phyloP scores from a whole-genome alignment of 2,329 filamentous ascomycete species.

The Neofusicoccum parvum region DNA sequence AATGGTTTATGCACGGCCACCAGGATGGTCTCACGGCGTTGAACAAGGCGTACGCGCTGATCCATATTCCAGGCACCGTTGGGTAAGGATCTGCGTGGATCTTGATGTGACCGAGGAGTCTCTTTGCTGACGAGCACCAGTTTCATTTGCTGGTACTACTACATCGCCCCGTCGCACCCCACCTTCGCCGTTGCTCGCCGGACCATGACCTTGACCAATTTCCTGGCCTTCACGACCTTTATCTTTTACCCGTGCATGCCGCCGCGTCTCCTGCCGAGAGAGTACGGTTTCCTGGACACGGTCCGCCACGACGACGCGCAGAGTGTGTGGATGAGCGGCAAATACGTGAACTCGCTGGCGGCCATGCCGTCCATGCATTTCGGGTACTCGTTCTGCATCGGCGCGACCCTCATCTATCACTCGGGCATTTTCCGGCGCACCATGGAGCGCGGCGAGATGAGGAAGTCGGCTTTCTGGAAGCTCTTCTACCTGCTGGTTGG shows the following conservation, averaged over 20 bases:
- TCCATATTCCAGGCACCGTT: constrained; percentile 63
- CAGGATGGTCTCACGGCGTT: constrained; percentile 56
- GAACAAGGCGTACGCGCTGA: constrained; percentile 62
- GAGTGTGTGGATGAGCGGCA: constrained; percentile 50
- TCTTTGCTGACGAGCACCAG: constrained; percentile 36
- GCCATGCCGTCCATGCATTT: constrained; percentile 57
- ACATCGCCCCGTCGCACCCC: constrained; percentile 55
- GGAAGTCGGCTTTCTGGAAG: constrained; percentile 46
- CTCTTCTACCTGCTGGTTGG: constrained; percentile 50
- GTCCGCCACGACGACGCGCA: constrained; percentile 51
- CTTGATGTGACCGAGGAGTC: background rate
- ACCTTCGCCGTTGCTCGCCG: constrained; percentile 48
- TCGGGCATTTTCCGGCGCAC: constrained; percentile 50
- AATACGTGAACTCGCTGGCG: constrained; percentile 50
- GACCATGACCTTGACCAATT: constrained; percentile 55
- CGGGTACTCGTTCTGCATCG: constrained; percentile 58
- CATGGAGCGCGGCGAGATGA: constrained; percentile 45
- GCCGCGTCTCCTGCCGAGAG: constrained; percentile 48
- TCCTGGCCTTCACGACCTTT: constrained; percentile 56
- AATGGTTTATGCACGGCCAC: constrained; percentile 60
- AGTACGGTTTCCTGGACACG: constrained; percentile 51
- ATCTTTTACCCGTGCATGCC: constrained; percentile 58
- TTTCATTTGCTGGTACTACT: constrained; percentile 67
- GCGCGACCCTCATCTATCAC: constrained; percentile 56
- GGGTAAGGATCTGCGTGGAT: constrained; percentile 44